phyloP scores from a whole-genome alignment of 495 filamentous ascomycete species.

The Penicillium pulvis region DNA sequence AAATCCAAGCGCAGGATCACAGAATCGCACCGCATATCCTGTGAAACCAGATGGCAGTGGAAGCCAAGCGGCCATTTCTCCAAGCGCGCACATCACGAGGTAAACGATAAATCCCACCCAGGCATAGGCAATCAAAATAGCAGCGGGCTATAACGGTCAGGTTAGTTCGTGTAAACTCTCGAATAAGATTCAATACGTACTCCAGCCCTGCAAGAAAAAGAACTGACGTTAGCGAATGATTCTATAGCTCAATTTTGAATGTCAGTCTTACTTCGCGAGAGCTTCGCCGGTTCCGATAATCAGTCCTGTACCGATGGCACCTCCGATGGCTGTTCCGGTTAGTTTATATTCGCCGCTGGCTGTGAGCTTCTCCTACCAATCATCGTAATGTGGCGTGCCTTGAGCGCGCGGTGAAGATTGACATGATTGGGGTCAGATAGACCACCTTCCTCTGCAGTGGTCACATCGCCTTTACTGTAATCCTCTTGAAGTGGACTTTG shows the following conservation, averaged over 20 bases:
- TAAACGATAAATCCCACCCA: slow-evolving; percentile 65
- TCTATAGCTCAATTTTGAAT: not conserved
- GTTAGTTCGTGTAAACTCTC: slow-evolving; percentile 14
- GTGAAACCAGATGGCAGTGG: slow-evolving; percentile 63
- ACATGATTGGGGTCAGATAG: slow-evolving; percentile 32
- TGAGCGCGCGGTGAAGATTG: slow-evolving; percentile 67
- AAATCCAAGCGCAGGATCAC: slow-evolving; percentile 69
- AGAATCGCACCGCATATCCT: slow-evolving; percentile 63
- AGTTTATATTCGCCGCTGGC: not conserved
- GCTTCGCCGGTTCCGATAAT: slow-evolving; percentile 68
- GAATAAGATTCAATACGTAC: slow-evolving; percentile 28
- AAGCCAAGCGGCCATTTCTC: slow-evolving; percentile 71
- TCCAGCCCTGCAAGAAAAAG: slow-evolving; percentile 33
- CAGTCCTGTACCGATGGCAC: slow-evolving; percentile 78
- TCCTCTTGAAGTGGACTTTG: slow-evolving; percentile 11
- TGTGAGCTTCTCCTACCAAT: slow-evolving; percentile 48
- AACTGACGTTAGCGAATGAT: slow-evolving; percentile 7
- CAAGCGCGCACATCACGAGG: slow-evolving; percentile 65
- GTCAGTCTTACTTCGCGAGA: slow-evolving; percentile 52
- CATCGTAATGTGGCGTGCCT: slow-evolving; percentile 81
- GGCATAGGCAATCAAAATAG: slow-evolving; percentile 70
- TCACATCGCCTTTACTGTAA: slow-evolving; percentile 28
- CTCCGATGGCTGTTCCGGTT: slow-evolving; percentile 67
- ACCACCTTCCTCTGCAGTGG: slow-evolving; percentile 27
- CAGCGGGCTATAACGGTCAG: slow-evolving; percentile 60